phyloP scores from a whole-genome alignment of 192 early-diverging fungal species.

The Coemansia sp. region DNA sequence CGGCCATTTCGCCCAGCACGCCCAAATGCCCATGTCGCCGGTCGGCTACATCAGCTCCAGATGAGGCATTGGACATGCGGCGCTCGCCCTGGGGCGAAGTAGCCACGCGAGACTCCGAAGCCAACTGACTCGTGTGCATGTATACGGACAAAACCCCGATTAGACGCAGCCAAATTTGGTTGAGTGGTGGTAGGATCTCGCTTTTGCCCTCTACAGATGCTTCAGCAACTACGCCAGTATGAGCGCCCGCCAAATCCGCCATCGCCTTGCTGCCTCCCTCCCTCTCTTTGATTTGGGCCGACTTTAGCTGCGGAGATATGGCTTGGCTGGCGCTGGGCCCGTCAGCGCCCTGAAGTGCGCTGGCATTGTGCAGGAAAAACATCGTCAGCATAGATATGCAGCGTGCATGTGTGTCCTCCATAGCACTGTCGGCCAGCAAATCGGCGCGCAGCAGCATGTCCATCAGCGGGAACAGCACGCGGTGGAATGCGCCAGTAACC shows the following conservation, averaged over 20 bases:
- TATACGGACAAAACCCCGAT: constrained; percentile 33
- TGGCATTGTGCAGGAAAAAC: constrained; percentile 48
- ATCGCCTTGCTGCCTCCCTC: background rate
- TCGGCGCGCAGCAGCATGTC: constrained; percentile 80
- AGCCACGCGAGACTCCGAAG: constrained; percentile 13
- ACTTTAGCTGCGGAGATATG: background rate
- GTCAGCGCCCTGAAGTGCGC: constrained; percentile 10
- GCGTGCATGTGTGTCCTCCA: constrained; percentile 54
- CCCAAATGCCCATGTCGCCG: constrained; percentile 26
- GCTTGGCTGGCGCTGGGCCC: background rate
- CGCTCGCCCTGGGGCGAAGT: background rate
- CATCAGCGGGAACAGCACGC: constrained; percentile 85
- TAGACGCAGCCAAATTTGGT: constrained; percentile 41
- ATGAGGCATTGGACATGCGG: background rate
- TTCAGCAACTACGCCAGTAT: constrained; percentile 3
- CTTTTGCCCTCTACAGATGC: background rate
- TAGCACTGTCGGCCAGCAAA: constrained; percentile 55
- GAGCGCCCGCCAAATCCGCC: background rate
- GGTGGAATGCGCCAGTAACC: constrained; percentile 74
- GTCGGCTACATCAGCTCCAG: background rate
- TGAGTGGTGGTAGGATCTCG: constrained; percentile 10
- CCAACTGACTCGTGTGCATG: constrained; percentile 39
- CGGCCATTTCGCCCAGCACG: constrained; percentile 52
- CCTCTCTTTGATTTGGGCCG: background rate
- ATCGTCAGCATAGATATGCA: constrained; percentile 52